Conservation (phyloP, 2,329 filamentous ascomycete genomes). For the Elsinoe necatrix region DNA sequence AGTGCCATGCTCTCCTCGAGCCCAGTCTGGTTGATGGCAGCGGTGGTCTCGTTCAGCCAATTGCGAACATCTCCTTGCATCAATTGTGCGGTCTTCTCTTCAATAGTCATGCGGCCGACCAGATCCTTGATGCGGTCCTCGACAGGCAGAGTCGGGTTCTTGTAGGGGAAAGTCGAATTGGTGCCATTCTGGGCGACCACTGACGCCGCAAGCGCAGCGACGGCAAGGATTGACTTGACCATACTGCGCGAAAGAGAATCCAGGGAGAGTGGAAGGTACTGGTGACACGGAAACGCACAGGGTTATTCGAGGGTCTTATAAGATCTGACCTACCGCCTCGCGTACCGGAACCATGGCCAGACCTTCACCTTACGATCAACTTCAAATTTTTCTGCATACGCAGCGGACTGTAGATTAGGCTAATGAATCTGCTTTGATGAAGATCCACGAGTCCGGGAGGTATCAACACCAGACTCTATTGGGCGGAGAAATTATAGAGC, state of each 20-base stretch:
- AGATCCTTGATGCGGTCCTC: slow-evolving; percentile 60
- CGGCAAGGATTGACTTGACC: neutral
- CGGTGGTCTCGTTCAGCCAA: slow-evolving; percentile 61
- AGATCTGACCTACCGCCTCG: neutral
- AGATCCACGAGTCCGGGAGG: slow-evolving; percentile 7
- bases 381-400: neutral
- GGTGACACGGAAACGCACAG: neutral
- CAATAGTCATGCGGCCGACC: slow-evolving; percentile 62
- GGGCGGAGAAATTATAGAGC: slow-evolving; percentile 13
- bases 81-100: slow-evolving; percentile 64
- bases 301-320: neutral
- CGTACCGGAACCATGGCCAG: neutral
- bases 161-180: slow-evolving; percentile 39
- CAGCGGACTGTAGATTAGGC: neutral
- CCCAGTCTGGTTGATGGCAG: slow-evolving; percentile 58
- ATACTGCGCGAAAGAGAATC: neutral
- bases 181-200: slow-evolving; percentile 11
- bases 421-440: neutral
- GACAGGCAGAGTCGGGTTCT: slow-evolving; percentile 52
- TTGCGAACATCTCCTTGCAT: slow-evolving; percentile 58
- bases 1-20: slow-evolving; percentile 57
- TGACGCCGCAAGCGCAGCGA: slow-evolving; percentile 3
- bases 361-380: neutral
- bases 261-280: neutral
- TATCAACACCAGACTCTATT: slow-evolving; percentile 4